Conservation (phyloP, 1,284 basidiomycete genomes). For the Irpex rosettiformis region DNA sequence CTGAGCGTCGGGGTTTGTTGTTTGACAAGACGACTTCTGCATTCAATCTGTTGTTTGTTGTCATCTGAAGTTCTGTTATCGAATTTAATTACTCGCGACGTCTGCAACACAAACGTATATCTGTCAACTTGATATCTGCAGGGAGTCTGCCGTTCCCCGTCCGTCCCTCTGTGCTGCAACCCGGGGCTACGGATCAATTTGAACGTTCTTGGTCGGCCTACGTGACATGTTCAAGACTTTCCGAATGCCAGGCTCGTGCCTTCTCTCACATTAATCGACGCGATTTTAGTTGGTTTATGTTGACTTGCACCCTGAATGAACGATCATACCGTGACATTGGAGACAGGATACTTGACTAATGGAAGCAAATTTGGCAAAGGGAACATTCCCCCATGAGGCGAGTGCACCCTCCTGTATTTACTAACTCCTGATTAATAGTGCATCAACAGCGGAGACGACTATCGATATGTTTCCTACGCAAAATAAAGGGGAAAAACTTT, state of each 20-base stretch:
- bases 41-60: not conserved
- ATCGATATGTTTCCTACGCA: too few relatives aligned
- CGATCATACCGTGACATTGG: too few relatives aligned
- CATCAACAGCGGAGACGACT: too few relatives aligned
- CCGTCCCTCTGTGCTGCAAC: too few relatives aligned
- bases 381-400: too few relatives aligned
- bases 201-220: not conserved
- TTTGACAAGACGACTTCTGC: not conserved
- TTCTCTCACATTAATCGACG: not conserved
- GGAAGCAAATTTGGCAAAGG: too few relatives aligned
- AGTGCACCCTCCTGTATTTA: too few relatives aligned
- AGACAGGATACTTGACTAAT: too few relatives aligned
- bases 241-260: not conserved
- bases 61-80: not conserved
- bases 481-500: too few relatives aligned
- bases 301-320: too few relatives aligned
- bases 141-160: not conserved
- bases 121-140: not conserved
- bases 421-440: too few relatives aligned
- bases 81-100: not conserved
- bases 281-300: not conserved
- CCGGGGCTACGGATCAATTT: not conserved
- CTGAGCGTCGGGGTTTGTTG: not conserved
- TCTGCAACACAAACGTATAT: not conserved
- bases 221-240: too few relatives aligned